Evolutionary conservation across 1,139 yeast genomes (phyloP).

Genomic region (Magnusiomyces fungicola): DNA sequence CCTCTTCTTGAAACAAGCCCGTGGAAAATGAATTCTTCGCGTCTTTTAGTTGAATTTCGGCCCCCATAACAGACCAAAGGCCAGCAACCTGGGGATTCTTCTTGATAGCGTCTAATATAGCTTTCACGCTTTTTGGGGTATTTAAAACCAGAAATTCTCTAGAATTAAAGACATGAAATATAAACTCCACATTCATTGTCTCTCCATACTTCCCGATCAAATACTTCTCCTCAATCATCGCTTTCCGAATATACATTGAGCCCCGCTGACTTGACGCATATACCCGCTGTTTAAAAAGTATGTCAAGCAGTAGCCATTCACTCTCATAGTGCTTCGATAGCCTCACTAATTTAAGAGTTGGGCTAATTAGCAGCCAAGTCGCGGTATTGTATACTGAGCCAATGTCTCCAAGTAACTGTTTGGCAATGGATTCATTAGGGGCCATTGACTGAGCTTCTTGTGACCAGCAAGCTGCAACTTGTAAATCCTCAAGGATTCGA

Average conservation of each 20-base stretch:
- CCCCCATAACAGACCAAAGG: too few species aligned
- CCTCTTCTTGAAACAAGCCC: too few species aligned
- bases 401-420: too few species aligned
- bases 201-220: background rate
- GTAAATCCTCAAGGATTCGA: constrained; percentile 4
- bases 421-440: too few species aligned
- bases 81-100: too few species aligned
- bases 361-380: background rate
- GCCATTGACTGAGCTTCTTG: too few species aligned
- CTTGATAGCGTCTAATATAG: too few species aligned
- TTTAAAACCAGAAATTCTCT: too few species aligned
- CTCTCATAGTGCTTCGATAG: background rate
- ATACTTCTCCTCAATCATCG: constrained; percentile 24
- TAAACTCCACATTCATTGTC: background rate
- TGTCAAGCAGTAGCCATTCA: constrained; percentile 19
- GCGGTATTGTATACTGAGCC: background rate
- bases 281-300: constrained; percentile 22
- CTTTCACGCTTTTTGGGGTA: too few species aligned
- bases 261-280: constrained; percentile 23
- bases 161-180: background rate
- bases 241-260: constrained; percentile 23
- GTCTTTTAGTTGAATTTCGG: too few species aligned
- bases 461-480: constrained; percentile 15
- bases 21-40: too few species aligned
- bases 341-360: background rate